Percentiles rank a stretch among this genome's conserved stretches.
These are phyloP conservation scores for Haplosporangium sp. DNA, from an alignment of 371 early-diverging fungal species.

Conservation along the genomic window DNA sequence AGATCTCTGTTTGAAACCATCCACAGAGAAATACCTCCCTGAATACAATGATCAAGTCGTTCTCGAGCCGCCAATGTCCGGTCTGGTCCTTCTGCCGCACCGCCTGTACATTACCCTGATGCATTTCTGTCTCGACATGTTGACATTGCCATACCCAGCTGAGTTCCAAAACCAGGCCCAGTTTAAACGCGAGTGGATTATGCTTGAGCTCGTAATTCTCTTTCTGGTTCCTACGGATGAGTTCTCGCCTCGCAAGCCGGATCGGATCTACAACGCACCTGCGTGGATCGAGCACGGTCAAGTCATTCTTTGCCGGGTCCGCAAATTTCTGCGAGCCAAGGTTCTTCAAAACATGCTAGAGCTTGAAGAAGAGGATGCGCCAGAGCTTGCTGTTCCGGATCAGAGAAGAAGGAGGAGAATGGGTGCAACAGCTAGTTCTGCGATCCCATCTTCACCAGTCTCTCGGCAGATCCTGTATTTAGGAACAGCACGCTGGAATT, in stretches of 20 bases:
- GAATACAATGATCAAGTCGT: slow-evolving; percentile 34
- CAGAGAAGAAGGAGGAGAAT: neutral
- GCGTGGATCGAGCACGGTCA: slow-evolving; percentile 43
- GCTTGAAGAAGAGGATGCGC: neutral
- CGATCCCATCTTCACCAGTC: slow-evolving; percentile 19
- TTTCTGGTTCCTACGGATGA: slow-evolving; percentile 50
- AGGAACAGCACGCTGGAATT: slow-evolving; percentile 36
- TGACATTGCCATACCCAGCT: slow-evolving; percentile 26
- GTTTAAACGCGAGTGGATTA: slow-evolving; percentile 25
- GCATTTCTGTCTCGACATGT: slow-evolving; percentile 46
- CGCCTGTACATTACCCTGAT: slow-evolving; percentile 42
- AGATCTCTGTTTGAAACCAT: slow-evolving; percentile 25
- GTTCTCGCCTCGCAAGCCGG: slow-evolving; percentile 27
- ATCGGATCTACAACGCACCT: slow-evolving; percentile 21
- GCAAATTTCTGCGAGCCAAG: slow-evolving; percentile 22
- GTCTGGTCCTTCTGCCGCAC: slow-evolving; percentile 36
- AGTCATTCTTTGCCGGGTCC: slow-evolving; percentile 24
- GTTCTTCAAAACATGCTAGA: slow-evolving; percentile 9
- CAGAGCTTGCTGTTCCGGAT: neutral
- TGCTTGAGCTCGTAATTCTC: slow-evolving; percentile 30
- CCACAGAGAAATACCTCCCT: slow-evolving; percentile 18
- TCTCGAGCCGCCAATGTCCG: slow-evolving; percentile 41
- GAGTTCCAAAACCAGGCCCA: slow-evolving; percentile 24
- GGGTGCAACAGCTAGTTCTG: neutral
- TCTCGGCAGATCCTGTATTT: slow-evolving; percentile 26